These are phyloP conservation scores for Nakataea oryzae DNA, from an alignment of 2,329 filamentous ascomycete species.

Conservation along the genomic window DNA sequence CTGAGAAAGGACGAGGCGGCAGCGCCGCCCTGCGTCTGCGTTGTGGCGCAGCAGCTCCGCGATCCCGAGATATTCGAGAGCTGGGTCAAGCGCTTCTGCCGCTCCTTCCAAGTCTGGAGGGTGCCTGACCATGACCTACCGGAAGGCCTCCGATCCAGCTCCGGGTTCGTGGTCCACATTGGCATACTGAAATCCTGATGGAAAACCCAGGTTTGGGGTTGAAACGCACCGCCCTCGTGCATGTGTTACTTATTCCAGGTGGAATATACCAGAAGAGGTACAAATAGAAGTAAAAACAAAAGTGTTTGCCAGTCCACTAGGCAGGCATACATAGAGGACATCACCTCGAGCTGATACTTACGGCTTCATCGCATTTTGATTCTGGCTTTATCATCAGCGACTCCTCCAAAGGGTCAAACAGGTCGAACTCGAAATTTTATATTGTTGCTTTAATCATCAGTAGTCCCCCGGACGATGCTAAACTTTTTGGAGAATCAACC, in stretches of 20 bases:
- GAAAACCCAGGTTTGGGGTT: neutral
- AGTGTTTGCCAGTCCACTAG: neutral
- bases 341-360: neutral
- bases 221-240: too few relatives aligned
- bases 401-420: neutral
- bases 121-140: conserved; percentile 55
- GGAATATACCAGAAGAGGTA: neutral
- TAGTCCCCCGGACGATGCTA: neutral
- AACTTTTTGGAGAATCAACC: neutral
- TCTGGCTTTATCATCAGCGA: neutral
- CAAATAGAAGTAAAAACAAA: neutral
- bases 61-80: conserved; percentile 74
- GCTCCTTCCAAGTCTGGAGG: conserved; percentile 64
- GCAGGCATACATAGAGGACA: too few relatives aligned
- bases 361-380: neutral
- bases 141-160: conserved; percentile 45
- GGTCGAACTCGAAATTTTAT: neutral
- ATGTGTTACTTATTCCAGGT: neutral
- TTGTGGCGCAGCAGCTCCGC: conserved; percentile 84
- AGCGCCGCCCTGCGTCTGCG: conserved; percentile 51
- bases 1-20: conserved; percentile 29
- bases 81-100: conserved; percentile 63
- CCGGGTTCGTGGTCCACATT: conserved; percentile 76
- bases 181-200: conserved; percentile 44
- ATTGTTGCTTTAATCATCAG: neutral